Evolutionary conservation across 139 green algal genomes (phyloP).

Genomic region (Nannochloris sp.): DNA sequence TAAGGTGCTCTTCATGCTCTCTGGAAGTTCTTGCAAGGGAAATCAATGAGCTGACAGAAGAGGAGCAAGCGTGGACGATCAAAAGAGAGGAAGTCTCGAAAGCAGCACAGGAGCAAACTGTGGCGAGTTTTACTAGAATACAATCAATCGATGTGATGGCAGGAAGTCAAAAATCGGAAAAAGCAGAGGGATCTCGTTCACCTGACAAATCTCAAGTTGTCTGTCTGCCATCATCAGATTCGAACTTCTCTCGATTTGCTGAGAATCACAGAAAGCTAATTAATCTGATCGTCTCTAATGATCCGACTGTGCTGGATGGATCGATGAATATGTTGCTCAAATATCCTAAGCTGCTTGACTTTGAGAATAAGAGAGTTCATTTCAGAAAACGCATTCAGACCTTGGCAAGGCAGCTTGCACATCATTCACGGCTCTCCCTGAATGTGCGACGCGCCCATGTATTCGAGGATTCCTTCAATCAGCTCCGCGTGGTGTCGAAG

Average conservation of each 20-base stretch:
- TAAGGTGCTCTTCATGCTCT: conserved; percentile 8
- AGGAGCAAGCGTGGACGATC: background rate
- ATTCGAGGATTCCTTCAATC: conserved; percentile 96
- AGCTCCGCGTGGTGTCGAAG: conserved; percentile 70
- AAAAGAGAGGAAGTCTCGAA: background rate
- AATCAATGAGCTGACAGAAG: conserved; percentile 1
- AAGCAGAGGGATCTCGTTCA: too few species aligned
- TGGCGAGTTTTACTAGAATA: background rate
- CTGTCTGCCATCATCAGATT: conserved; percentile 9
- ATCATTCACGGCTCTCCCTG: conserved; percentile 45
- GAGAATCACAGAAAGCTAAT: conserved; percentile 80
- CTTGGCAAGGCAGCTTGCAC: background rate
- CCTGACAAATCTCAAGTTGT: background rate
- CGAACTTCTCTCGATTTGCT: conserved; percentile 49
- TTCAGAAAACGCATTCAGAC: background rate
- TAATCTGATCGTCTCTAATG: conserved; percentile 78
- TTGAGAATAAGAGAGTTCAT: conserved; percentile 87
- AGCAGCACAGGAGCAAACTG: background rate
- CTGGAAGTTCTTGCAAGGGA: conserved; percentile 5
- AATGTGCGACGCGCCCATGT: conserved; percentile 75
- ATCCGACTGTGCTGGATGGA: conserved; percentile 66
- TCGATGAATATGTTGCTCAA: conserved; percentile 68
- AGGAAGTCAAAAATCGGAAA: too few species aligned
- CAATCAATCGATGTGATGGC: background rate
- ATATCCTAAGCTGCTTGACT: conserved; percentile 82